Conservation (phyloP, 2,329 filamentous ascomycete genomes). For the Pseudogymnoascus sp. region DNA sequence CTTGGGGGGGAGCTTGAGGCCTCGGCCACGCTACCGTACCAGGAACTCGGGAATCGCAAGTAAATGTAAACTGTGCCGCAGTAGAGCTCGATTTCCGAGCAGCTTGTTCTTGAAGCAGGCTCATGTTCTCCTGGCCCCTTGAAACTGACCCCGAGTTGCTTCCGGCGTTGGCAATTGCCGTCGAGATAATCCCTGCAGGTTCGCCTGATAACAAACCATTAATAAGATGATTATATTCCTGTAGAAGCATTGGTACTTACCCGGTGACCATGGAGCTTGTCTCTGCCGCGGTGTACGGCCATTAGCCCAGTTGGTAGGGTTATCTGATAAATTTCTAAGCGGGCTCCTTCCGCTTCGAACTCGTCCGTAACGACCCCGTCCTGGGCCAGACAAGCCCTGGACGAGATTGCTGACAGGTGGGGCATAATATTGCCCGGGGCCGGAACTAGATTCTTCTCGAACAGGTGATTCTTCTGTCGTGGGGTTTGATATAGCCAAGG, state of each 20-base stretch:
- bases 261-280: constrained; percentile 26
- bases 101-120: constrained; percentile 64
- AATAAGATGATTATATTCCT: constrained; percentile 13
- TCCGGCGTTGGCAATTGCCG: constrained; percentile 74
- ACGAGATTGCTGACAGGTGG: constrained; percentile 41
- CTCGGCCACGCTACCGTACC: constrained; percentile 71
- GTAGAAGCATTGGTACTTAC: constrained; percentile 20
- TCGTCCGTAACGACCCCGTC: constrained; percentile 75
- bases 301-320: constrained; percentile 30
- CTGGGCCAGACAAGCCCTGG: constrained; percentile 74
- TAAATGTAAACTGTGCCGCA: constrained; percentile 92
- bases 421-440: constrained; percentile 46
- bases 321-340: constrained; percentile 51
- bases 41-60: constrained; percentile 81
- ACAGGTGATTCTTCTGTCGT: constrained; percentile 37
- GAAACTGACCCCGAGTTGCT: constrained; percentile 64
- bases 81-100: constrained; percentile 54
- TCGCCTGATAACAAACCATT: constrained; percentile 40
- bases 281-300: constrained; percentile 26
- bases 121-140: constrained; percentile 68
- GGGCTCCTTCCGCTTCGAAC: constrained; percentile 53
- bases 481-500: constrained; percentile 46
- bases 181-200: constrained; percentile 73
- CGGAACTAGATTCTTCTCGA: constrained; percentile 34
- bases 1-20: constrained; percentile 21